phyloP scores from a whole-genome alignment of 345 rosid genomes.

The Theobroma cacao region DNA sequence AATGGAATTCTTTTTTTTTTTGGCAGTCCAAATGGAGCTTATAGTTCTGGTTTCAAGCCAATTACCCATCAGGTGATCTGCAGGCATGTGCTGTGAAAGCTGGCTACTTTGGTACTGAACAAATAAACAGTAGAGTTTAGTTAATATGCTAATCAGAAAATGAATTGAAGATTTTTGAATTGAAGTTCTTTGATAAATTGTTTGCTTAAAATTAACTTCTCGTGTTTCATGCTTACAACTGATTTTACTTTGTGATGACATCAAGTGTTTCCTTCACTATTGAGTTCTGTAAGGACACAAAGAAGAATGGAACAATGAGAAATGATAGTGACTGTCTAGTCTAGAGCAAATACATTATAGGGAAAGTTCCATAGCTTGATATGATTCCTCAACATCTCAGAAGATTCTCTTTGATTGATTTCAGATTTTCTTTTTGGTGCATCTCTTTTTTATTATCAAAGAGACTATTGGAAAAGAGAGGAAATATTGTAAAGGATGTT shows the following conservation, averaged over 20 bases:
- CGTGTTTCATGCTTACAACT: background rate
- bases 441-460: background rate
- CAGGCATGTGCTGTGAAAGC: conserved; percentile 47
- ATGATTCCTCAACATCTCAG: background rate
- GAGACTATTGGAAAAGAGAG: background rate
- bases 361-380: background rate
- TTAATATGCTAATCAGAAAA: background rate
- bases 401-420: background rate
- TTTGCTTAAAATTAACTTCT: background rate
- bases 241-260: background rate
- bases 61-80: conserved; percentile 95
- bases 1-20: background rate
- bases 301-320: background rate
- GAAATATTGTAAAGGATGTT: background rate
- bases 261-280: background rate
- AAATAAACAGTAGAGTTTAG: background rate
- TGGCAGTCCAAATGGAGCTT: conserved; percentile 96
- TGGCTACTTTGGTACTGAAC: conserved; percentile 14
- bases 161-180: background rate
- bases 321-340: background rate
- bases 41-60: conserved; percentile 92
- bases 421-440: background rate
- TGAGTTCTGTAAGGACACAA: background rate
- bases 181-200: background rate
- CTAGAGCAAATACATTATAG: background rate